Percentiles rank a stretch among this genome's conserved stretches.
Evolutionary conservation across 345 rosid genomes (phyloP).

Genomic region (Geranium rotundifolium): DNA sequence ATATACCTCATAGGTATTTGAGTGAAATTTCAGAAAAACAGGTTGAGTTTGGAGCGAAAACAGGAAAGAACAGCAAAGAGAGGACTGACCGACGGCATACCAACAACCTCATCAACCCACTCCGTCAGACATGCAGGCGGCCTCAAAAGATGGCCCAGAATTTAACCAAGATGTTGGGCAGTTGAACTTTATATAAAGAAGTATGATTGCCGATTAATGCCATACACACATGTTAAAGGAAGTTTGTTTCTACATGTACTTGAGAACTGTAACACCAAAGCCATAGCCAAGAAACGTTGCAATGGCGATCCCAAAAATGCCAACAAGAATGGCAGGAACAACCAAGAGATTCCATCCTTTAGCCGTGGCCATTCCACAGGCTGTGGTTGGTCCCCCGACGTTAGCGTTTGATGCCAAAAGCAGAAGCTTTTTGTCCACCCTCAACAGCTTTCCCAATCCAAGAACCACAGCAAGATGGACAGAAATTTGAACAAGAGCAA

Average conservation of each 20-base stretch:
- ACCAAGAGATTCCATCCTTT: slow-evolving; percentile 68
- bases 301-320: slow-evolving; percentile 57
- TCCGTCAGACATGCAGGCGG: no score
- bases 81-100: no score
- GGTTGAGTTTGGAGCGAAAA: no score
- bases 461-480: slow-evolving; percentile 47
- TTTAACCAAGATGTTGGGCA: no score
- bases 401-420: slow-evolving; percentile 80
- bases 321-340: slow-evolving; percentile 67
- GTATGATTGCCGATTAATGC: no score
- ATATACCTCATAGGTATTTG: no score
- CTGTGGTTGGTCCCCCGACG: slow-evolving; percentile 84
- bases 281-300: slow-evolving; percentile 77
- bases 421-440: slow-evolving; percentile 38
- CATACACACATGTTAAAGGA: no score
- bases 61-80: no score
- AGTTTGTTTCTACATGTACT: slow-evolving; percentile 23
- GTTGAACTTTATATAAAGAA: no score
- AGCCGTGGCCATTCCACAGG: slow-evolving; percentile 76
- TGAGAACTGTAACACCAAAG: slow-evolving; percentile 52
- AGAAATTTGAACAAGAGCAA: slow-evolving; percentile 53
- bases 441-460: slow-evolving; percentile 41
- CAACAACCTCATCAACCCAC: no score
- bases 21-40: no score
- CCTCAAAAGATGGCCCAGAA: no score